Percentiles rank a stretch among this genome's conserved stretches.
These are phyloP conservation scores for Yamadazyma kitorensis DNA, from an alignment of 805 yeast genomes.

Conservation along the genomic window DNA sequence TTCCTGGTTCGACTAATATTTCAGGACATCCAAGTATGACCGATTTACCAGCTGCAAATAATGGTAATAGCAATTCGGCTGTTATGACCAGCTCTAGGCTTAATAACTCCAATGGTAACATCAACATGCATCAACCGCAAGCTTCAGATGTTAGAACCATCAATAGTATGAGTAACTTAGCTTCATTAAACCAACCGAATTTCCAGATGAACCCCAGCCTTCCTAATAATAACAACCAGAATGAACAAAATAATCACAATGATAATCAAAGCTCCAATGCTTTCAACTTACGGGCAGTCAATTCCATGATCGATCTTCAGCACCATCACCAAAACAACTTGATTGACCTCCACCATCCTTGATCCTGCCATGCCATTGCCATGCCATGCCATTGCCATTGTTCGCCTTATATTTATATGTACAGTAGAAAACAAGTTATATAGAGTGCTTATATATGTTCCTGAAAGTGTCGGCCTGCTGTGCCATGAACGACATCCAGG, in stretches of 20 bases:
- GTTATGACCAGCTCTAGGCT: neutral
- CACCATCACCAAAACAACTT: constrained; percentile 6
- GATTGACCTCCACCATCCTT: constrained; percentile 8
- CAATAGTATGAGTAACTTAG: constrained; percentile 27
- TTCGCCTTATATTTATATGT: too few relatives aligned
- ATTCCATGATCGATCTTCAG: constrained; percentile 32
- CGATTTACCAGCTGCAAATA: constrained; percentile 21
- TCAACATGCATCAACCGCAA: constrained; percentile 3
- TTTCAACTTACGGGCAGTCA: constrained; percentile 23
- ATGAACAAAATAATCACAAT: constrained; percentile 2
- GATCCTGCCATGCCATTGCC: too few relatives aligned
- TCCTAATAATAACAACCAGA: neutral
- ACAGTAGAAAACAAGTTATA: too few relatives aligned
- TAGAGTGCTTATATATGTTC: too few relatives aligned
- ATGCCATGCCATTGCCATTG: too few relatives aligned
- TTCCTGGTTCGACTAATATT: constrained; percentile 8
- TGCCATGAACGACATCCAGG: too few relatives aligned
- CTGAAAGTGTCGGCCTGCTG: too few relatives aligned
- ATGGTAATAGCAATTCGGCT: too few relatives aligned
- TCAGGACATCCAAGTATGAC: constrained; percentile 24
- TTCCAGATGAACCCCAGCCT: constrained; percentile 11
- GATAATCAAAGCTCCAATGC: constrained; percentile 5
- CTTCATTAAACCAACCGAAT: constrained; percentile 13
- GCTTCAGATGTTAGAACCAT: constrained; percentile 21
- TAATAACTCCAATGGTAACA: neutral